These are phyloP conservation scores for Fusarium udum DNA, from an alignment of 2,329 filamentous ascomycete genomes.

Conservation along the genomic window DNA sequence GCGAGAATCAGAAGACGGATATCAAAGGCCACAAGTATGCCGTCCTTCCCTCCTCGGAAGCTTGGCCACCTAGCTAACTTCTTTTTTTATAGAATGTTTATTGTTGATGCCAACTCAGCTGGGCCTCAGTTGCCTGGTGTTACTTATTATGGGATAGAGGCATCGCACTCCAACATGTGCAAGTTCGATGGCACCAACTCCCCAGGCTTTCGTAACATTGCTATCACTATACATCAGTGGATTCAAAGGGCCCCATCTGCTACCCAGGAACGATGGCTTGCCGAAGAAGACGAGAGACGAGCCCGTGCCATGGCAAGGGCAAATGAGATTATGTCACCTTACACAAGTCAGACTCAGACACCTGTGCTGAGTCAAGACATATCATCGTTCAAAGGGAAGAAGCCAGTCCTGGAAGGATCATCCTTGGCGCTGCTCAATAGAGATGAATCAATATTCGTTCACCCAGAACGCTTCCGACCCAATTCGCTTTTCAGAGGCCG, in stretches of 20 bases:
- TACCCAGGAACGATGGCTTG: conserved; percentile 66
- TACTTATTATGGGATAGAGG: conserved; percentile 78
- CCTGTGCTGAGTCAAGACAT: not conserved
- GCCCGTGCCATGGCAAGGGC: conserved; percentile 56
- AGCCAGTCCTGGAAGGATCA: not conserved
- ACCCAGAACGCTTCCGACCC: conserved; percentile 39
- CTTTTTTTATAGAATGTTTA: conserved; percentile 54
- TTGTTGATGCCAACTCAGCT: conserved; percentile 77
- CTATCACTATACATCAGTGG: conserved; percentile 62
- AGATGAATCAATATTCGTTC: conserved; percentile 33
- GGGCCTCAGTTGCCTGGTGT: conserved; percentile 75
- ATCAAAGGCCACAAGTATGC: conserved; percentile 67
- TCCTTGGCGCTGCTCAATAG: not conserved
- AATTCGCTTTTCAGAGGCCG: conserved; percentile 38
- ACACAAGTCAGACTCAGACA: conserved; percentile 18
- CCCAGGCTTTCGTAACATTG: conserved; percentile 69
- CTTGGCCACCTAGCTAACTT: conserved; percentile 1
- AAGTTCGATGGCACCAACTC: conserved; percentile 73
- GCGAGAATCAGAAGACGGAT: conserved; percentile 78
- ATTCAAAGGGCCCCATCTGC: conserved; percentile 62
- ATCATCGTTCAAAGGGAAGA: conserved; percentile 1
- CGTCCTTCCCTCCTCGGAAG: not conserved
- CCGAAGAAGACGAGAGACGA: conserved; percentile 65
- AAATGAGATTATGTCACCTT: conserved; percentile 54
- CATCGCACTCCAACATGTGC: conserved; percentile 76